Base-by-base conservation (phyloP, 2,329 filamentous ascomycete genomes). In the Rhynchosporium agropyri region DNA sequence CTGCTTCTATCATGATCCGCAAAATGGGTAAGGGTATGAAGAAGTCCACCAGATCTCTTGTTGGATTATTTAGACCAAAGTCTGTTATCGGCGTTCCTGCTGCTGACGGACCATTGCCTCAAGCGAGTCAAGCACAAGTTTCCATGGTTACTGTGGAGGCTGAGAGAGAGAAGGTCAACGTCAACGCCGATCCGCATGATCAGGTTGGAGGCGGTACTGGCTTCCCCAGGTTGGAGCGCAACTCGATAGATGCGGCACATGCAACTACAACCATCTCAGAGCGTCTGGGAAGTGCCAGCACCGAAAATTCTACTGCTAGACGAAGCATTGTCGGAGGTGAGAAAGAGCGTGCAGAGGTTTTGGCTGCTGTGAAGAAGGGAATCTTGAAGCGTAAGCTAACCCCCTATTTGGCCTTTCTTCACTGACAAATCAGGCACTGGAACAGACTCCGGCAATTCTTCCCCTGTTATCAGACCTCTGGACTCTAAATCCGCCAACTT, bases 11-110 rank as follows among this genome's bases (percentile, higher is more conserved):
- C 71, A 96, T 96, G 91, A 90, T 99, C 69, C 88, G 95, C 59
- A 99, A 99, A 80, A 99, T 99, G 95, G 95, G 95, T 61, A 92
- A 92, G 68, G 93, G 94, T n/a, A 90, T 98, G 87, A 98, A 97
- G 83, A 96, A 95, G 78, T 89, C 92, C 58, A 90, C 89, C 20
- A 85, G 93, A 54, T 97, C 93, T 29, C 85, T 99, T 60, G 96
- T 96, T 69, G 95, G 95, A 31, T 82, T 99, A 7, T 99, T 99
- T 80, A 84, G 95, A 66, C 94, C 95, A 0, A 99, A 98, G 76
- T 98, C 94, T 0, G 83, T 96, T 15, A 84, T 94, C 70, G 93
- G 92, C 38, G 86, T 89, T 26, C 86, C 91, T 20, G 82, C 87
- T 38, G 85, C 89, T 3, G 92, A 97, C 69, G 79, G 82, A 5